phyloP scores from a whole-genome alignment of 305 asterid species.

The Fraxinus baroniana region DNA sequence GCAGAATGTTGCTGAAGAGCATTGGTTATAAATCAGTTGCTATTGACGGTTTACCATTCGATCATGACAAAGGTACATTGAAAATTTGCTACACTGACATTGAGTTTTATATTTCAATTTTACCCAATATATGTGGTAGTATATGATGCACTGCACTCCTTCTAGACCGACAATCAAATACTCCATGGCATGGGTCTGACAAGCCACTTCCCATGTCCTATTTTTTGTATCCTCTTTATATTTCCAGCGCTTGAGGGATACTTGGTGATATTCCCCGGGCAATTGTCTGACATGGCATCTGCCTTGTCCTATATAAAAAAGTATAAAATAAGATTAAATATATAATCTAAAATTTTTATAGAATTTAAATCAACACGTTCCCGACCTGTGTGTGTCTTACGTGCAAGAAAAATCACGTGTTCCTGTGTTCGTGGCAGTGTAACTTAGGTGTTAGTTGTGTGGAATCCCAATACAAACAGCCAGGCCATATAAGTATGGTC shows the following conservation, averaged over 20 bases:
- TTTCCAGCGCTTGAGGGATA: not conserved
- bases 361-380: too few relatives aligned
- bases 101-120: not conserved
- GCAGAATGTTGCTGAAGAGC: slow-evolving; percentile 78
- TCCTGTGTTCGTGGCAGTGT: not conserved
- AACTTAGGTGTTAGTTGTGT: not conserved
- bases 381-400: not conserved
- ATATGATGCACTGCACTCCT: not conserved
- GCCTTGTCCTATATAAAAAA: not conserved
- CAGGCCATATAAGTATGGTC: not conserved
- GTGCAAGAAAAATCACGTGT: too few relatives aligned
- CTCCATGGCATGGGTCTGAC: not conserved
- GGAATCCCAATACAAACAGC: not conserved
- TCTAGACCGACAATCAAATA: not conserved
- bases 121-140: not conserved
- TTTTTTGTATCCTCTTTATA: not conserved
- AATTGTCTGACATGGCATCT: not conserved
- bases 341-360: too few relatives aligned
- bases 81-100: slow-evolving; percentile 13
- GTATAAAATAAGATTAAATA: not conserved
- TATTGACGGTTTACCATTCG: slow-evolving; percentile 74
- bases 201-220: not conserved
- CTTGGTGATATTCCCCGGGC: not conserved
- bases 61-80: slow-evolving; percentile 51
- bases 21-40: slow-evolving; percentile 85